Base-by-base conservation (phyloP, 495 filamentous ascomycete genomes). In the Hypoxylon fuscum region DNA sequence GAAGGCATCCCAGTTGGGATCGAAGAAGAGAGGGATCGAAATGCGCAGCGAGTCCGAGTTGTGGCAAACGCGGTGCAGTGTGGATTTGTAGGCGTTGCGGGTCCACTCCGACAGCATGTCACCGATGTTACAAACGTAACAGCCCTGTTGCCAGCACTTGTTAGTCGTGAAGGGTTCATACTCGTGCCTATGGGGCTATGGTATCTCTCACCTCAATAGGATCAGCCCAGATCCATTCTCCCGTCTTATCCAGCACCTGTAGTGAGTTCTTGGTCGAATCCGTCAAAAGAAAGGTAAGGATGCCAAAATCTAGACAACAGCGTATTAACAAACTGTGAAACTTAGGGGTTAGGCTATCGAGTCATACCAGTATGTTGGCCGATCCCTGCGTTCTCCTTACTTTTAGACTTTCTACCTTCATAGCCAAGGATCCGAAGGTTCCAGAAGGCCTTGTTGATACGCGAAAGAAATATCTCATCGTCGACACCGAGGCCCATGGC, bases 41-140 rank as follows among this genome's bases (percentile, higher is more conserved):
- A 73, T 78, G 10, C 79, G 69, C 31, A 79, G 74, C 11, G 72
- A 64, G 2, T 72, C 76, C 0, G 76, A 72, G 3, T 73, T 49
- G 57, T 80, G 80, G 11, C 71, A 64, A 0, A 77, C 79, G 1
- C 79, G 74, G 38, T 82, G 79, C 3, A 77, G 54, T 3, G 77
- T 77, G 4, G 77, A 80, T 38, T 68, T 69, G 47, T 81, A 82
- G 15, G 53, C 70, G 22, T 70, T 68, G 40, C 74, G 74, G 3
- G 78, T 77, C 76, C 74, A 77, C 23, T 74, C 70, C 27, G 72
- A 68, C 32, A 81, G 44, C 27, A 72, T 69, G 54, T 82, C 76
- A 2, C 71, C 75, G 17, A 83, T 77, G 47, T 84, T 84, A 31
- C 83, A 69, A 1, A 84, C 79, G 54, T 81, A 70, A 21, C 44